Base-by-base conservation (phyloP, 495 filamentous ascomycete species). In the Aspergillus ellipticus region DNA sequence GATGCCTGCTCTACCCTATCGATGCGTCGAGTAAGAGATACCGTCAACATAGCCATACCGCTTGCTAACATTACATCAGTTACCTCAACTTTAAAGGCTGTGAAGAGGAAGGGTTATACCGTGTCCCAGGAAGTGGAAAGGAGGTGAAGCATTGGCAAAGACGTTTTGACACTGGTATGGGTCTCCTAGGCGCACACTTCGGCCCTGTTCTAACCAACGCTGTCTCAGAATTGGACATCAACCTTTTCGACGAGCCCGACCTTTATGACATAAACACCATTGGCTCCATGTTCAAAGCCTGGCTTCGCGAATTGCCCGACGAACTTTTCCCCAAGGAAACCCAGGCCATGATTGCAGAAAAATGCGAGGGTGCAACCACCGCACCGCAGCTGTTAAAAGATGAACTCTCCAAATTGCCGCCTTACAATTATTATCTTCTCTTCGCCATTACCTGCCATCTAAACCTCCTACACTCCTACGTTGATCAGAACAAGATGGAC, bases 391-490 rank as follows among this genome's bases (percentile, higher is more conserved):
- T 89, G 67, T 79, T 96, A 47, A 86, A 90, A 60, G 90, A 96
- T 53, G 91, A 95, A 69, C 85, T 96, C 3, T 95, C 92, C 3
- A 90, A 87, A 55, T 80, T 96, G 13, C 87, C 92, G 4, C 92
- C 92, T 0, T 96, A 89, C 75, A 91, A 96, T 71, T 96, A 96
- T 72, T 96, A 96, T 63, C 88, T 96, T 28, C 85, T 96, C 43
- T 96, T 96, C 70, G 92, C 92, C 58, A 94, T 96, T 60, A 96
- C 92, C 28, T 96, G 92, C 68, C 92, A 96, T 60, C 83, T 96
- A 33, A 92, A 89, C 65, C 81, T 96, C 4, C 82, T 96, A 13
- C 87, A 92, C 56, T 88, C 87, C 0, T 90, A 92, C 65, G 83
- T 86, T 26, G 89, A 90, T 31, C 88, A 88, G 70, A 96, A 95